These are phyloP conservation scores for Coniochaeta hoffmannii DNA, from an alignment of 2,329 filamentous ascomycete species.

Conservation along the genomic window DNA sequence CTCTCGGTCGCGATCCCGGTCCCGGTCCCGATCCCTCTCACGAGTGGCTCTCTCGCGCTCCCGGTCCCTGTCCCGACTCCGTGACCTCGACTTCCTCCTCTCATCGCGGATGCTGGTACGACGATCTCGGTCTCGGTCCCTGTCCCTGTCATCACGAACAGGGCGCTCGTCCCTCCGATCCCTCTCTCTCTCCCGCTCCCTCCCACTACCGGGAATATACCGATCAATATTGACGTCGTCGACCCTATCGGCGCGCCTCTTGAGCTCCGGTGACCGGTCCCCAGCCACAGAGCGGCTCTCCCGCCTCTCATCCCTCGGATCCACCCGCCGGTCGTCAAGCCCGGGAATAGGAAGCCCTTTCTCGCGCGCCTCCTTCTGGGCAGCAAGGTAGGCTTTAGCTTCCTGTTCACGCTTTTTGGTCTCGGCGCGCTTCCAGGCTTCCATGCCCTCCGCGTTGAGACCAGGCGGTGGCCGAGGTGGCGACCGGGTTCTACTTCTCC, in stretches of 20 bases:
- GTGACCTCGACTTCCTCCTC: slow-evolving; percentile 3
- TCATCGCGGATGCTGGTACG: slow-evolving; percentile 1
- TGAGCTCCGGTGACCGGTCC: slow-evolving; percentile 35
- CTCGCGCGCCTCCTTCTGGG: slow-evolving; percentile 51
- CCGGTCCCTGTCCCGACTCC: background rate
- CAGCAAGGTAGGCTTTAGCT: slow-evolving; percentile 56
- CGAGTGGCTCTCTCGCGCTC: background rate
- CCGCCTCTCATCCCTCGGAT: background rate
- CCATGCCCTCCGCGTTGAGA: slow-evolving; percentile 39
- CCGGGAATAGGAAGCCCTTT: slow-evolving; percentile 52
- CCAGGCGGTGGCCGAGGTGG: slow-evolving; percentile 28
- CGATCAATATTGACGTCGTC: slow-evolving; percentile 37
- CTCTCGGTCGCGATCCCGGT: background rate
- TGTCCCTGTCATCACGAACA: slow-evolving; percentile 6
- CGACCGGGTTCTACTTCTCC: slow-evolving; percentile 38
- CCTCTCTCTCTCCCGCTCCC: slow-evolving; percentile 18
- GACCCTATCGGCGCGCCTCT: slow-evolving; percentile 29
- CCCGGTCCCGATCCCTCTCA: slow-evolving; percentile 3
- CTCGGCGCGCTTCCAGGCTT: slow-evolving; percentile 53
- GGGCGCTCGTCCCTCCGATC: slow-evolving; percentile 15
- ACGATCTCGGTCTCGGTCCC: slow-evolving; percentile 6
- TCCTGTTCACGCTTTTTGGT: slow-evolving; percentile 56
- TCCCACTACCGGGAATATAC: slow-evolving; percentile 33
- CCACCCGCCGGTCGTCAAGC: slow-evolving; percentile 41
- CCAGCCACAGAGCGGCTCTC: slow-evolving; percentile 17